Percentiles rank a stretch among this genome's conserved stretches.
phyloP scores from a whole-genome alignment of 1,284 basidiomycete species.

The Amylostereum chailletii region DNA sequence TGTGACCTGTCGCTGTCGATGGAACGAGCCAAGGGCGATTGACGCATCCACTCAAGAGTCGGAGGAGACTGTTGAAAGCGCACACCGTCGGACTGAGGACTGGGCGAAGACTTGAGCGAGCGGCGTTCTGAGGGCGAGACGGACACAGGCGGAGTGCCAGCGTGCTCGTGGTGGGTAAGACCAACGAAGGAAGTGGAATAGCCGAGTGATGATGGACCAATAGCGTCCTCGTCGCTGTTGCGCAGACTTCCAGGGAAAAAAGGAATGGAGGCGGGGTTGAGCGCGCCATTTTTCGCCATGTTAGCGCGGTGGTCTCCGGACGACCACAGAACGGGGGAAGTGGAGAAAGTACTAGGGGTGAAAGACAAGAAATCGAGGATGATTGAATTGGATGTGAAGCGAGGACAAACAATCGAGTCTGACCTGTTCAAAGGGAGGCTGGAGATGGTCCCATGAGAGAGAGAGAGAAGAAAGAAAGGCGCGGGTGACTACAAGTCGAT shows the following conservation, averaged over 20 bases:
- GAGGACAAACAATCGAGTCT: not conserved
- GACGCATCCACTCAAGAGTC: slow-evolving; percentile 15
- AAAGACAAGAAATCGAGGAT: slow-evolving; percentile 1
- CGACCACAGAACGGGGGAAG: not conserved
- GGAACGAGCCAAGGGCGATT: slow-evolving; percentile 37
- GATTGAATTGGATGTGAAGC: slow-evolving; percentile 13
- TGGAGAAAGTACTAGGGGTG: not conserved
- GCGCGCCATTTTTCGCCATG: slow-evolving; percentile 65
- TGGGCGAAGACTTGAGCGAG: slow-evolving; percentile 63
- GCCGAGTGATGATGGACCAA: slow-evolving; percentile 25
- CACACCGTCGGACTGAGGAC: slow-evolving; percentile 37
- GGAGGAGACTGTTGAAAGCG: slow-evolving; percentile 22
- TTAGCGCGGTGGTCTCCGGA: slow-evolving; percentile 17
- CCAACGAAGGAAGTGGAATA: slow-evolving; percentile 29
- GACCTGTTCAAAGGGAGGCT: no score
- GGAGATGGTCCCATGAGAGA: no score
- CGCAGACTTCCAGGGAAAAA: slow-evolving; percentile 69
- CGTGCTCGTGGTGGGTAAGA: slow-evolving; percentile 46
- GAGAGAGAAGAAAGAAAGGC: no score
- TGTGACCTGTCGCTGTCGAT: slow-evolving; percentile 37
- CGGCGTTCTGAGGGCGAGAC: slow-evolving; percentile 55
- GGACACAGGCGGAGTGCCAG: slow-evolving; percentile 46
- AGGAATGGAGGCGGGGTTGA: slow-evolving; percentile 74
- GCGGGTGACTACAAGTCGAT: no score
- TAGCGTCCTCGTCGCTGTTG: slow-evolving; percentile 38